These are phyloP conservation scores for Cerrena zonata DNA, from an alignment of 1,284 basidiomycete genomes.

Conservation along the genomic window DNA sequence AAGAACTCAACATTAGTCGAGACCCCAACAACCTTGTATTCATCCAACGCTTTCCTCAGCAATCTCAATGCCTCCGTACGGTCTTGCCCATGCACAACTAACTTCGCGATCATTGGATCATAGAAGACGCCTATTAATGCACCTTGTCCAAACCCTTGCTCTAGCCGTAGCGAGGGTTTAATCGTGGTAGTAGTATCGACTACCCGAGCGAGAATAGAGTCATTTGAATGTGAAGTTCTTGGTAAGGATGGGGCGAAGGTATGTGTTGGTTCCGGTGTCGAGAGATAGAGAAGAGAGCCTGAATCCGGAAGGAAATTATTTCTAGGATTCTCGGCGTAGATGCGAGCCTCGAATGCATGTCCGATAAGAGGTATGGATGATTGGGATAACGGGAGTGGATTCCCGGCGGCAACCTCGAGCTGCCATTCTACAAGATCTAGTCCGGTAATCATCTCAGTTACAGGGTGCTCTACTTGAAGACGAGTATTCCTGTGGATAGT, in stretches of 20 bases:
- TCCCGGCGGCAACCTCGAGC: slow-evolving; percentile 84
- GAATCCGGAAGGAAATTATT: slow-evolving; percentile 91
- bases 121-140: slow-evolving; percentile 90
- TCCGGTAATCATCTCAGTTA: slow-evolving; percentile 92
- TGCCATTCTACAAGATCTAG: slow-evolving; percentile 94
- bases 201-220: slow-evolving; percentile 22
- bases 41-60: slow-evolving; percentile 73
- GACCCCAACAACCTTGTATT: slow-evolving; percentile 88
- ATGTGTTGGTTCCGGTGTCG: slow-evolving; percentile 66
- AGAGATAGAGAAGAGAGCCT: slow-evolving; percentile 75
- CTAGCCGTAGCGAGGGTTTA: slow-evolving; percentile 72
- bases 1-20: slow-evolving; percentile 90
- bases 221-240: slow-evolving; percentile 25
- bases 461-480: slow-evolving; percentile 90
- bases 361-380: slow-evolving; percentile 77
- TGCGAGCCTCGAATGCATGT: slow-evolving; percentile 93
- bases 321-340: slow-evolving; percentile 93
- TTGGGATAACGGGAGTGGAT: slow-evolving; percentile 75
- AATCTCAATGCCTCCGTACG: slow-evolving; percentile 81
- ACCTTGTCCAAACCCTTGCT: slow-evolving; percentile 83
- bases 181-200: slow-evolving; percentile 38
- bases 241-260: slow-evolving; percentile 45
- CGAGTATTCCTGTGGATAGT: slow-evolving; percentile 78
- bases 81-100: slow-evolving; percentile 86
- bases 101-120: slow-evolving; percentile 90